Base-by-base conservation (phyloP, 2,329 filamentous ascomycete species). In the Paraphoma sp. region DNA sequence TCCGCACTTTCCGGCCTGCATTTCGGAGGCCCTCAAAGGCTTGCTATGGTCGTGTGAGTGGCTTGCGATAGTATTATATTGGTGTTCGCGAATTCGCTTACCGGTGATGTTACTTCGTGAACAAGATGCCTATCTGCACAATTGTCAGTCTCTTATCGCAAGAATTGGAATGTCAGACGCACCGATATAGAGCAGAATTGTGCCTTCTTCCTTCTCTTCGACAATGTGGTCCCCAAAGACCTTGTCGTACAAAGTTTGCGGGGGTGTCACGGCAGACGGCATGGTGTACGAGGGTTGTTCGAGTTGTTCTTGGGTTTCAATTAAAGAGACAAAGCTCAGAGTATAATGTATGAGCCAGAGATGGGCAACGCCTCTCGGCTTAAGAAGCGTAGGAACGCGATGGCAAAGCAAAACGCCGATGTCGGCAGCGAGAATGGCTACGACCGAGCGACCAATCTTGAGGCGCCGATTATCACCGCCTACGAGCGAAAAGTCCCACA, bases 21-120 rank as follows among this genome's bases (percentile, higher is more conserved):
- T 96, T 97, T 77, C 89, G 90, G 51, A 98, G 86, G 49, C 94
- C 94, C 78, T 99, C 95, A 72, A 98, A 99, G 46, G 95, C 95
- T 92, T 98, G 95, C 88, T 93, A 73, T 70, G 33, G 41, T 53
- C 17, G 45, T 60, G 59, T 70, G n/a, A 68, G 63, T 51, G 41
- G 30, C 41, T 53, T 36, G 33, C 33, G 31, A 17, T 18, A 31
- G 44, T 6, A 18, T 6, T 3, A 7, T 30, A 18, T 17, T 54
- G 45, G 47, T 41, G 16, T 14, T 33, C 14, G 17, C 48, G 48
- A 11, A 45, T 29, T 48, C 59, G 55, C 79, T 75, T 85, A 93
- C 90, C 62, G 95, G 95, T 70, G 94, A 97, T 70, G 95, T 99
- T 76, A 99, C 95, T 84, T 99, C 95, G 78, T 99, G 95, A 60